These are phyloP conservation scores for Dimocarpus longan DNA, from an alignment of 345 rosid genomes.

Conservation along the genomic window DNA sequence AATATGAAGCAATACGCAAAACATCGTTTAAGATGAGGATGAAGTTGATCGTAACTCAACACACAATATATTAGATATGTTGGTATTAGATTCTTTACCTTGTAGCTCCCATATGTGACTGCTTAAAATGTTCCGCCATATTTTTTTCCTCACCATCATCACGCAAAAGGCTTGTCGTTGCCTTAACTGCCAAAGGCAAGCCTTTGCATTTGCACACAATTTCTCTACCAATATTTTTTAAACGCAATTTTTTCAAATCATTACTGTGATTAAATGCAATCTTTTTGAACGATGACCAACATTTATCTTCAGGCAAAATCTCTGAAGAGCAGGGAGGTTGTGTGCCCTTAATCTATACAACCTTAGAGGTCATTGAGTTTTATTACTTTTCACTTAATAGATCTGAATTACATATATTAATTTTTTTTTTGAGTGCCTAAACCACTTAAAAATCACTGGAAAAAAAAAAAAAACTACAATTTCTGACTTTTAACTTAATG, in stretches of 20 bases:
- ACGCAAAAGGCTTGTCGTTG: conserved; percentile 11
- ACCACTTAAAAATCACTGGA: no score
- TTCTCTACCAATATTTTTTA: not conserved
- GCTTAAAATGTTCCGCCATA: conserved; percentile 2
- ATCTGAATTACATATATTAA: no score
- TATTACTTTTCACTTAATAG: no score
- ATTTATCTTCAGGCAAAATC: no score
- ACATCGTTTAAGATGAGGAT: not conserved
- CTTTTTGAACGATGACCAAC: no score
- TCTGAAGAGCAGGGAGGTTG: no score
- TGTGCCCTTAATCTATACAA: not conserved
- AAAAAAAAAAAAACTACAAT: no score
- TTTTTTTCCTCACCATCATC: not conserved
- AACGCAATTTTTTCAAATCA: conserved; percentile 9
- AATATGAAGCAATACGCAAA: no score
- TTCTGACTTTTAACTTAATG: no score
- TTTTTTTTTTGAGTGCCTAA: no score
- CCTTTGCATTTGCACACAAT: conserved; percentile 23
- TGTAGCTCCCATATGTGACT: conserved; percentile 10
- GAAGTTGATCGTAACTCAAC: conserved; percentile 21
- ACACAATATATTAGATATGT: not conserved
- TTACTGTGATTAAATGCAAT: not conserved
- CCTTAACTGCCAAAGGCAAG: conserved; percentile 24
- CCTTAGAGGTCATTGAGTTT: not conserved
- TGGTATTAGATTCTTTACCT: not conserved